Percentiles rank a stretch among this genome's conserved stretches.
phyloP scores from a whole-genome alignment of 257 asterid species.

The Craterostigma plantagineum region DNA sequence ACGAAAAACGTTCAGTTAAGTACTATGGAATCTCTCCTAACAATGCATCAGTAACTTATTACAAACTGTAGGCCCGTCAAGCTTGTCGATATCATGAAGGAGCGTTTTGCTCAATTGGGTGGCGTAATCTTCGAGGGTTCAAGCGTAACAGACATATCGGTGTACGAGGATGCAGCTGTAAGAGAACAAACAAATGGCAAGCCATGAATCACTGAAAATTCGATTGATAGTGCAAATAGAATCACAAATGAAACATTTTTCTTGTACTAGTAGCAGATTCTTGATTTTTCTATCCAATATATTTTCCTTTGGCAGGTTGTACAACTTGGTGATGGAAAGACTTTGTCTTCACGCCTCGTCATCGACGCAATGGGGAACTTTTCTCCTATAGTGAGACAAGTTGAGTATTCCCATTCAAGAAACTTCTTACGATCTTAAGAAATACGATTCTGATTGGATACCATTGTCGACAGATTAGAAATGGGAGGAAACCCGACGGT shows the following conservation, averaged over 20 bases:
- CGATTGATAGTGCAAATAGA: no score
- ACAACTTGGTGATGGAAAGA: conserved; percentile 51
- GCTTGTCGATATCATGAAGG: conserved; percentile 61
- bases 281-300: conserved; percentile 1
- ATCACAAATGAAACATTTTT: no score
- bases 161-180: conserved; percentile 78
- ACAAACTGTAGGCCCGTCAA: conserved; percentile 46
- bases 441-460: conserved; percentile 5
- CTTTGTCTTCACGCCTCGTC: conserved; percentile 54
- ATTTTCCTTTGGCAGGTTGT: conserved; percentile 26
- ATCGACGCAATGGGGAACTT: conserved; percentile 98
- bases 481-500: conserved; percentile 89
- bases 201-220: conserved; percentile 3
- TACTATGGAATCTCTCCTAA: no score
- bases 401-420: conserved; percentile 13
- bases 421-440: not conserved
- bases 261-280: not conserved
- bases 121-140: conserved; percentile 76
- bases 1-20: no score
- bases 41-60: no score
- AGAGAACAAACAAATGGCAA: conserved; percentile 19
- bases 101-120: conserved; percentile 53
- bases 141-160: conserved; percentile 38
- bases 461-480: conserved; percentile 45
- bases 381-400: conserved; percentile 91